Base-by-base conservation (phyloP, 306 rosid genomes). In the Prunus campanulata region DNA sequence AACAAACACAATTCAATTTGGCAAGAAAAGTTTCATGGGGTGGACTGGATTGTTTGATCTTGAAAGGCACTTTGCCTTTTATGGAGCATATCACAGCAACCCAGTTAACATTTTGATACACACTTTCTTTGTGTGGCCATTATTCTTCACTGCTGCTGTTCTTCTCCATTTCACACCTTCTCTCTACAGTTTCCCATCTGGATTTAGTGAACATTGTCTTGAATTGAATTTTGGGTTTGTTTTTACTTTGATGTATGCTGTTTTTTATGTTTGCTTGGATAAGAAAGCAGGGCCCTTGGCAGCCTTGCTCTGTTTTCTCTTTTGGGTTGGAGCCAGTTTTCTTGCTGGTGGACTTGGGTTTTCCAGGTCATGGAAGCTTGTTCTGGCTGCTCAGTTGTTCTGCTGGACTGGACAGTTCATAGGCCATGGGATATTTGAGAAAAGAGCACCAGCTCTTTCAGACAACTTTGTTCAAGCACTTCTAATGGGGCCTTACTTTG, bases 401-500 rank as follows among this genome's bases (percentile, higher is more conserved):
- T 86, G 97, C 72, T 90, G 96, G 98, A 78, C 84, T 13, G 93
- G 85, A 51, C 97, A 88, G 85, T 85, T 88, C 66, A 76, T 93
- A 50, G 98, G 96, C 16, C 98, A 91, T 44, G 96, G 90, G 22
- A 83, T 87, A 30, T 93, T 90, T 84, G 97, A 91, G 97, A 91
- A 87, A 91, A 90, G 97, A 70, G 88, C 92, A 49, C 98, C 97
- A 2, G 93, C 96, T 74, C 86, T 90, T 29, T 71, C 87, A 59
- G 93, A 93, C 88, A 88, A 88, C 79, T 90, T 90, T 74, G 84
- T 55, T 32, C 93, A 91, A 85, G 97, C 92, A 55, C 84, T 93
- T 73, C 83, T 91, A 19, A 90, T 91, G 96, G 97, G 88, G 69
- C 98, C 97, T 68, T 91, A 87, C 82, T 87, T 81, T 42, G 93